Base-by-base conservation (phyloP, 257 asterid genomes). In the Phtheirospermum japonicum region DNA sequence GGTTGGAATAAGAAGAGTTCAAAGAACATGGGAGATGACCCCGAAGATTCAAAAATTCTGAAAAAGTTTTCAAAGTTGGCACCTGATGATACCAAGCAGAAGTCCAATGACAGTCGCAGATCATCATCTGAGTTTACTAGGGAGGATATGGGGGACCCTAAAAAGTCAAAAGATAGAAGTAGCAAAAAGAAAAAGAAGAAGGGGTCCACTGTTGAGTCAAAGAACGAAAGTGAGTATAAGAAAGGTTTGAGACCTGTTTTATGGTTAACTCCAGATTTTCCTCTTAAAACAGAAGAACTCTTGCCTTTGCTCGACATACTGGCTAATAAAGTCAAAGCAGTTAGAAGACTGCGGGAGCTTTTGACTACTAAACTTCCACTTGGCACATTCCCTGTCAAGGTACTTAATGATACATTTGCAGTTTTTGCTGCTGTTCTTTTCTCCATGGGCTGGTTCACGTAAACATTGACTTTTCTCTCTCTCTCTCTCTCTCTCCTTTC, bases 201-300 rank as follows among this genome's bases (percentile, higher is more conserved):
- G 69, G 94, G 82, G 49, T 37, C 75, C 18, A 14, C 78, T 18
- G 59, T 68, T 32, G 87, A 81, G 66, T 23, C 78, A 16, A 81
- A 81, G 73, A 75, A 59, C 67, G 84, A 76, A 73, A 81, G 84
- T 50, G 99, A 89, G 75, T 93, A 87, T 63, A 93, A 93, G 76
- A 93, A 93, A 63, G 99, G 99, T 36, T 63, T 93, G 72, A 86
- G 95, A 64, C 99, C 99, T 19, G 96, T 89, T 72, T 72, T 93
- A 66, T 93, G 99, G 99, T 75, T 93, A 80, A 93, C 99, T 6
- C 99, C 97, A 4, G 97, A 93, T 79, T 93, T 89, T 64, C 99
- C 96, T 52, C 77, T 93, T 78, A 80, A 79, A 84, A 87, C 95
- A 2, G 96, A 93, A 71, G 99, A 93, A 72, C 87, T 93, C 62